Conservation (phyloP, 2,329 filamentous ascomycete genomes). For the Pseudopyricularia cyperi region DNA sequence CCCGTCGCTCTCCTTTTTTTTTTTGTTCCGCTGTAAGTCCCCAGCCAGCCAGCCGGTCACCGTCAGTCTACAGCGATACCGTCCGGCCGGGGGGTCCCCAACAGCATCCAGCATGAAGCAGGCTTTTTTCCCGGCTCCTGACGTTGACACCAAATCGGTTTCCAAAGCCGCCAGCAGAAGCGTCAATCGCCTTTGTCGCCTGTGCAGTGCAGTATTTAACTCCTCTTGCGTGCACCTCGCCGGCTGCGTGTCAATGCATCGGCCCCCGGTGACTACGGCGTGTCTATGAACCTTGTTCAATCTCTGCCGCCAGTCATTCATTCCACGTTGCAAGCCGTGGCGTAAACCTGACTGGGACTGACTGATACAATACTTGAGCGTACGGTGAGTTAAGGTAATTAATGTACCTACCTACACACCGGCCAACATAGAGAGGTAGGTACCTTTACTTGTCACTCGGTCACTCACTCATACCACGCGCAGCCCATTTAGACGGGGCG, state of each 20-base stretch:
- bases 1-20: background rate
- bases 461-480: conserved; percentile 1
- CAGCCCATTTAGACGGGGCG: conserved; percentile 6
- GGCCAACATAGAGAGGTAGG: too few relatives aligned
- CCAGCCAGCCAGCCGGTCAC: too few relatives aligned
- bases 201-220: too few relatives aligned
- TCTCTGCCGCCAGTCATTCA: background rate
- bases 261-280: background rate
- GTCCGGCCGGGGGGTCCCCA: background rate
- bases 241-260: background rate
- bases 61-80: background rate
- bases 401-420: too few relatives aligned
- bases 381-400: too few relatives aligned
- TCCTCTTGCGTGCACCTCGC: background rate
- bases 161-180: background rate
- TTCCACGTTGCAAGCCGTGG: background rate
- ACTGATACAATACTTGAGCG: too few relatives aligned
- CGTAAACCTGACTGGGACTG: background rate
- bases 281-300: conserved; percentile 1
- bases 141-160: background rate
- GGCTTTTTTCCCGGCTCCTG: background rate
- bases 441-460: too few relatives aligned
- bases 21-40: conserved; percentile 1
- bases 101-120: background rate
- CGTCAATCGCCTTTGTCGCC: background rate